These are phyloP conservation scores for Quercus alba DNA, from an alignment of 306 rosid species.

Conservation along the genomic window DNA sequence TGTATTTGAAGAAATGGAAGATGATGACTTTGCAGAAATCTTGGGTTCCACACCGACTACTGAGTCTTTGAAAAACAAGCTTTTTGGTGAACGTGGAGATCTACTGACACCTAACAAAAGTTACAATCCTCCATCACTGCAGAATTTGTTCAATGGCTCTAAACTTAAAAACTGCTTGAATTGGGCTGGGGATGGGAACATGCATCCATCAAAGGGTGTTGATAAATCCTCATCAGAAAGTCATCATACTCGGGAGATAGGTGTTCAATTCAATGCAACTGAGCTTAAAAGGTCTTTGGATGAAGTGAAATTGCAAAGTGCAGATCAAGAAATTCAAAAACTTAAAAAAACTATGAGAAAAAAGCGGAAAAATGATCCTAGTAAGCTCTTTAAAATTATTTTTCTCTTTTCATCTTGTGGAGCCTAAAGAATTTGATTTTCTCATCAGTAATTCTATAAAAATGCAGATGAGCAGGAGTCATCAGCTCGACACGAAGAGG, in stretches of 20 bases:
- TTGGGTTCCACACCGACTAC: slow-evolving; percentile 37
- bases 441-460: slow-evolving; percentile 14
- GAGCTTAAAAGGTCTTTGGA: slow-evolving; percentile 74
- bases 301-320: slow-evolving; percentile 45
- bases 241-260: slow-evolving; percentile 50
- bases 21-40: slow-evolving; percentile 59
- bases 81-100: slow-evolving; percentile 39
- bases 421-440: slow-evolving; percentile 9
- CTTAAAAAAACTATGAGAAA: slow-evolving; percentile 49
- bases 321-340: slow-evolving; percentile 44
- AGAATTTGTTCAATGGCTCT: slow-evolving; percentile 77
- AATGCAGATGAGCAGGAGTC: slow-evolving; percentile 65
- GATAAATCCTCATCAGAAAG: slow-evolving; percentile 36
- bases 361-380: slow-evolving; percentile 64
- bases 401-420: slow-evolving; percentile 2
- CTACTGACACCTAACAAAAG: slow-evolving; percentile 37
- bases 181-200: slow-evolving; percentile 59
- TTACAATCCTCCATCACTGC: slow-evolving; percentile 55
- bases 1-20: slow-evolving; percentile 80
- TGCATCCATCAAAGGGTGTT: slow-evolving; percentile 40
- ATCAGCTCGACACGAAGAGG: slow-evolving; percentile 57
- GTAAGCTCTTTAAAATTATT: slow-evolving; percentile 30
- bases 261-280: slow-evolving; percentile 62
- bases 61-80: slow-evolving; percentile 45
- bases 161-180: slow-evolving; percentile 47